Evolutionary conservation across 371 early-diverging fungal species (phyloP).

Genomic region (Zopfochytrium polystomum): DNA sequence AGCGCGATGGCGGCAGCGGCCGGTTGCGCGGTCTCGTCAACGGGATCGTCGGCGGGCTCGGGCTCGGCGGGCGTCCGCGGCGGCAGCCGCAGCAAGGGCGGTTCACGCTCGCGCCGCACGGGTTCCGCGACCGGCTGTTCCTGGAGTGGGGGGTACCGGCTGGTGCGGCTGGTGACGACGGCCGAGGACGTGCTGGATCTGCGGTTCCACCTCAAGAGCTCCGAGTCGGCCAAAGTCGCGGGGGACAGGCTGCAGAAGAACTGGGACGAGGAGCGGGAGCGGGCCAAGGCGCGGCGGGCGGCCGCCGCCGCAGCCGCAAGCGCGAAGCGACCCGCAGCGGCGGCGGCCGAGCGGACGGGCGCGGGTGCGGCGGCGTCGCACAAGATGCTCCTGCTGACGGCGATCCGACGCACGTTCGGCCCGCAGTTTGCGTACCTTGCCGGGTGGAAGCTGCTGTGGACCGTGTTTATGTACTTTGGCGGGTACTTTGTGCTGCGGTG

Average conservation of each 20-base stretch:
- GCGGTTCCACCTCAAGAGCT: slow-evolving; percentile 30
- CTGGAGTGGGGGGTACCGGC: slow-evolving; percentile 55
- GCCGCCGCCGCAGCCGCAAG: neutral
- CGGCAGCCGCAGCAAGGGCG: no score
- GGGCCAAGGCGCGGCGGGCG: neutral
- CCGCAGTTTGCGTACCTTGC: slow-evolving; percentile 51
- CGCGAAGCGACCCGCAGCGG: neutral
- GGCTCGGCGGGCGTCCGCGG: no score
- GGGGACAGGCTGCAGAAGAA: slow-evolving; percentile 49
- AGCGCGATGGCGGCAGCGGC: no score
- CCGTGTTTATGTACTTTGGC: slow-evolving; percentile 57
- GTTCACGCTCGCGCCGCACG: no score
- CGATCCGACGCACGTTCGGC: slow-evolving; percentile 52
- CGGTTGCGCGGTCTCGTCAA: no score
- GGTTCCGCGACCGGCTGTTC: slow-evolving; percentile 53
- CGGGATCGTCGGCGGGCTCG: no score
- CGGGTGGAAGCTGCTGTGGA: slow-evolving; percentile 61
- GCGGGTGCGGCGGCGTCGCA: neutral
- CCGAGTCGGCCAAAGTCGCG: slow-evolving; percentile 47
- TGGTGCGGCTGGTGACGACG: slow-evolving; percentile 35
- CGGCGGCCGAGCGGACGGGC: neutral
- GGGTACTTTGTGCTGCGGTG: slow-evolving; percentile 51
- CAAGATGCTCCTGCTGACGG: slow-evolving; percentile 27
- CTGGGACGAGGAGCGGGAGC: slow-evolving; percentile 47
- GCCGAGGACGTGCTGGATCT: slow-evolving; percentile 43